phyloP scores from a whole-genome alignment of 768 basidiomycete species.

The Leucosporidium creatinivorum region DNA sequence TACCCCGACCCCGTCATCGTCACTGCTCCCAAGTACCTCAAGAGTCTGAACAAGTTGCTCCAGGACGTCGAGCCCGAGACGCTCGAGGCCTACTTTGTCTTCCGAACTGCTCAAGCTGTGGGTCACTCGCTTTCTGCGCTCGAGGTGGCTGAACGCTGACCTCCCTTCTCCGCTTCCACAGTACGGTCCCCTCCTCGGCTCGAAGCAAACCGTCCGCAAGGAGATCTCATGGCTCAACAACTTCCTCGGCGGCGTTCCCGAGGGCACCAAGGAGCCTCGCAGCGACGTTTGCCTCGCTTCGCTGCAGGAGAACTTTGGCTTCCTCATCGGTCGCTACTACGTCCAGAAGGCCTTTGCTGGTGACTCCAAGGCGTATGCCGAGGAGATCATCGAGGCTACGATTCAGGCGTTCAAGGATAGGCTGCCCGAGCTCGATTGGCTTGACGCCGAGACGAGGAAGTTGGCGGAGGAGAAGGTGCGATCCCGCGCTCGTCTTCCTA shows the following conservation, averaged over 20 bases:
- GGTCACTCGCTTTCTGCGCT: constrained; percentile 49
- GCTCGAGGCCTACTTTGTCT: constrained; percentile 77
- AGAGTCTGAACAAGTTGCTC: constrained; percentile 61
- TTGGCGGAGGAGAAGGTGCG: constrained; percentile 76
- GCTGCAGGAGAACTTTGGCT: constrained; percentile 72
- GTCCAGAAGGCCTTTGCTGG: constrained; percentile 68
- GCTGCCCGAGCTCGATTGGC: constrained; percentile 71
- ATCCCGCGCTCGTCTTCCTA: background rate
- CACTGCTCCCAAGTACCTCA: constrained; percentile 69
- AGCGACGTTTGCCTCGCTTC: constrained; percentile 70
- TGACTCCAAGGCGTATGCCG: constrained; percentile 69
- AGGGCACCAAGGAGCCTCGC: constrained; percentile 74
- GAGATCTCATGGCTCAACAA: constrained; percentile 64
- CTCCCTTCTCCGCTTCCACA: background rate
- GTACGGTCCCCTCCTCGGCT: constrained; percentile 52
- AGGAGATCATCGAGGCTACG: constrained; percentile 71
- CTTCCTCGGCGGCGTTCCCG: constrained; percentile 71
- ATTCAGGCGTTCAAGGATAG: constrained; percentile 74
- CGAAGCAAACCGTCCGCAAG: constrained; percentile 68
- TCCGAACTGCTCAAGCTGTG: constrained; percentile 57
- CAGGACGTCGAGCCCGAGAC: constrained; percentile 59
- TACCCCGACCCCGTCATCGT: constrained; percentile 66
- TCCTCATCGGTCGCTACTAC: constrained; percentile 76
- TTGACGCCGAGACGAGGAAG: constrained; percentile 72
- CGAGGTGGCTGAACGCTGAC: background rate